phyloP scores from a whole-genome alignment of 768 basidiomycete genomes.

The Suillus cothurnatus region DNA sequence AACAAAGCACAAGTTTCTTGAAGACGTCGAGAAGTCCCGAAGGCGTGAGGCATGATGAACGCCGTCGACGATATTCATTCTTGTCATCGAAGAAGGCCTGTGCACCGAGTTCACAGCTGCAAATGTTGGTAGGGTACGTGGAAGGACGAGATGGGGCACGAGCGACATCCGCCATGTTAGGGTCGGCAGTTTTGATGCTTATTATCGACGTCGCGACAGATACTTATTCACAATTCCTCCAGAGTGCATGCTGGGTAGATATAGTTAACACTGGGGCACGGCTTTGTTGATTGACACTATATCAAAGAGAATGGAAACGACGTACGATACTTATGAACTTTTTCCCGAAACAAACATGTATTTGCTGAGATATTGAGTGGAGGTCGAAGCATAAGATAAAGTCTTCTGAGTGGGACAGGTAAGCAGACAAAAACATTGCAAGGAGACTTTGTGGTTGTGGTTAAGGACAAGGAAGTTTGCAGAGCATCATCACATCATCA shows the following conservation, averaged over 20 bases:
- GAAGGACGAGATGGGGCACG: conserved; percentile 76
- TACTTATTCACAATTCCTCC: conserved; percentile 88
- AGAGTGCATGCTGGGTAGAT: conserved; percentile 75
- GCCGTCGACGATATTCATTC: conserved; percentile 97
- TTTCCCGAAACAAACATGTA: conserved; percentile 52
- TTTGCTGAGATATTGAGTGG: conserved; percentile 48
- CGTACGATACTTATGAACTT: conserved; percentile 57
- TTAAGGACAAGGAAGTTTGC: too few species aligned
- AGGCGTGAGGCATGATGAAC: conserved; percentile 88
- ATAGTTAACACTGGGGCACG: conserved; percentile 30
- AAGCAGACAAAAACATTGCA: too few species aligned
- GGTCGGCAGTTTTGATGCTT: conserved; percentile 97
- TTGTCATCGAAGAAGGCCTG: conserved; percentile 96
- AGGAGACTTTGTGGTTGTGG: too few species aligned
- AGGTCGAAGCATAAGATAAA: conserved; percentile 83
- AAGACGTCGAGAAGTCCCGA: conserved; percentile 95
- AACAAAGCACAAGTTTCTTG: conserved; percentile 98
- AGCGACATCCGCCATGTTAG: conserved; percentile 96
- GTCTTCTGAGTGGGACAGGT: conserved; percentile 35
- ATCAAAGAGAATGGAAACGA: background rate
- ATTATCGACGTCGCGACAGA: conserved; percentile 95
- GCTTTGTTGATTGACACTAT: conserved; percentile 6
- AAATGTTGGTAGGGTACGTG: conserved; percentile 94
- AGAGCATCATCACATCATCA: too few species aligned
- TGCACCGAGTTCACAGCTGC: conserved; percentile 96